phyloP scores from a whole-genome alignment of 352 stramenopile species.

The Globisporangium mamillatum region DNA sequence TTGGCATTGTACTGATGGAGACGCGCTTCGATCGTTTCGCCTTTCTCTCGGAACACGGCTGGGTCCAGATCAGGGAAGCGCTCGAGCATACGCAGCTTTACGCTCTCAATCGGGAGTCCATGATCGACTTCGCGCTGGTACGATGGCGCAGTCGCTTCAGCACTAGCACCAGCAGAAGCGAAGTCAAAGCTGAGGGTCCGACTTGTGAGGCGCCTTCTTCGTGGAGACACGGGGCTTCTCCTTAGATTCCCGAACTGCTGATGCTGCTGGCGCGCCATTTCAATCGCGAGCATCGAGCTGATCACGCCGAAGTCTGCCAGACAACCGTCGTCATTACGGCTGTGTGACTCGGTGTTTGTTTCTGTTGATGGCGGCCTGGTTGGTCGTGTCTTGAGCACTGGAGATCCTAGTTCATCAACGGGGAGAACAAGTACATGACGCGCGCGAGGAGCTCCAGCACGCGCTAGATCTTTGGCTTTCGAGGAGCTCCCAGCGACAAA shows the following conservation, averaged over 20 bases:
- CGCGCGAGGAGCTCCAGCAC: constrained; percentile 26
- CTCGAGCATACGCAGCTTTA: constrained; percentile 46
- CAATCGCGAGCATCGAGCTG: constrained; percentile 37
- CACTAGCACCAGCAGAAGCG: not conserved
- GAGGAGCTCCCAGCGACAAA: constrained; percentile 32
- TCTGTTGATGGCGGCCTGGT: not conserved
- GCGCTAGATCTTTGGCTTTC: constrained; percentile 26
- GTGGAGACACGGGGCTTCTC: constrained; percentile 16
- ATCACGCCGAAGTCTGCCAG: constrained; percentile 40
- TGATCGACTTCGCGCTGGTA: constrained; percentile 50
- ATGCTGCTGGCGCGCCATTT: constrained; percentile 22
- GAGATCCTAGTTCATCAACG: not conserved
- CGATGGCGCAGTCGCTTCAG: constrained; percentile 11
- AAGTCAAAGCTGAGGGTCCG: constrained; percentile 17
- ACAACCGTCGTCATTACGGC: constrained; percentile 23
- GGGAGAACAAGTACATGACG: constrained; percentile 31
- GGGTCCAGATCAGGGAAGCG: constrained; percentile 54
- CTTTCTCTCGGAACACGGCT: constrained; percentile 36
- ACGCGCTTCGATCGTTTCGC: constrained; percentile 31
- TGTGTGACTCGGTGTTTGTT: constrained; percentile 11
- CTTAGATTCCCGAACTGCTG: not conserved
- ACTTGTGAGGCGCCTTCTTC: constrained; percentile 22
- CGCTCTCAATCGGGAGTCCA: constrained; percentile 52
- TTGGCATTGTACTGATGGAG: constrained; percentile 35
- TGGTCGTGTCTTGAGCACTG: not conserved